Base-by-base conservation (phyloP, 352 stramenopile species). In the Phytophthora megakarya region DNA sequence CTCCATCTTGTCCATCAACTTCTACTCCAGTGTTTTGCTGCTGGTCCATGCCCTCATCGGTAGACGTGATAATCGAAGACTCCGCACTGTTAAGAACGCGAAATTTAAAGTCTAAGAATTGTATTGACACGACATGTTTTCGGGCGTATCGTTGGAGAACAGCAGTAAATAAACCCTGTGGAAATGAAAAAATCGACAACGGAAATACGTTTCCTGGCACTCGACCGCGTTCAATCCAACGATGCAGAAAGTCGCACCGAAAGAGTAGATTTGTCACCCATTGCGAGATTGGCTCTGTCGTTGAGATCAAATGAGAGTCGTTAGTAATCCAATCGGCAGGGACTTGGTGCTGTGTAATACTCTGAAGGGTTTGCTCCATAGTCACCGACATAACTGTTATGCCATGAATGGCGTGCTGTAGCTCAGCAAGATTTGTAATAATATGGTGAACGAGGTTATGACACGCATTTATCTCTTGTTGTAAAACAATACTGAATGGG, bases 31-130 rank as follows among this genome's bases (percentile, higher is more conserved):
- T 47, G 3, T 8, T 28, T 21, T 42, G 48, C 8, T 53, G 39
- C 3, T 28, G 13, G 7, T 67, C 39, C 23, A 32, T 32, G 19
- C 3, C 10, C 3, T 32, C 28, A 28, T 63, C 54, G 3, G 4
- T n/a, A 22, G 23, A 35, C 21, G 48, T 38, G 40, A 62, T 25
- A 1, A 43, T 26, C 23, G 9, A 55, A 75, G 56, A 57, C 50
- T 90, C 68, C 26, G 74, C 68, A 5, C 75, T 48, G 25, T 42
- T 52, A 0, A 94, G 62, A 8, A 96, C 84, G 2, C 78, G 53
- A 52, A 95, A 94, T 10, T 81, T 69, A 54, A 93, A 93, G 35
- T 92, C 80, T 44, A 95, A 67, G 38, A 84, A 78, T 43, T 95
- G 83, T 25, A 95, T 94, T 8, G 81, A 81, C 0, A 89, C 75